These are phyloP conservation scores for Smallanthus sonchifolius DNA, from an alignment of 129 eudicot genomes.

Conservation along the genomic window DNA sequence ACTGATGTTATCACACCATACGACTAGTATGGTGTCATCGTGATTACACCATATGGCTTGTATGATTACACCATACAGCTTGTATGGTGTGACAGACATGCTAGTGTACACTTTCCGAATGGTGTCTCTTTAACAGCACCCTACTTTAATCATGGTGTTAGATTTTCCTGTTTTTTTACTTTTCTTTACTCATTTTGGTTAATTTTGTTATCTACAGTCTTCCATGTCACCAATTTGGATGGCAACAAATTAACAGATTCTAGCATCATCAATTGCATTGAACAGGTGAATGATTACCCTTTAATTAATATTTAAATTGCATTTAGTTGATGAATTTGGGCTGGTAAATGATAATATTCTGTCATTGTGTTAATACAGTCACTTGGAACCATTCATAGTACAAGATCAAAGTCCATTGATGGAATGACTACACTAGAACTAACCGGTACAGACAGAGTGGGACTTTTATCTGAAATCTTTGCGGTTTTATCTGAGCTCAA, in stretches of 20 bases:
- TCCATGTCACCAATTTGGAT: constrained; percentile 83
- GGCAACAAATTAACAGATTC: constrained; percentile 74
- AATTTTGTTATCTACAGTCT: constrained; percentile 49
- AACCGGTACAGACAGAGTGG: constrained; percentile 82
- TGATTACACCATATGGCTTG: too few relatives aligned
- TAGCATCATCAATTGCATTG: constrained; percentile 67
- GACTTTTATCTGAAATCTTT: constrained; percentile 78
- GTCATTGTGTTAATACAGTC: constrained; percentile 36
- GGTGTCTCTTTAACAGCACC: too few relatives aligned
- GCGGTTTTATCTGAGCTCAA: constrained; percentile 66
- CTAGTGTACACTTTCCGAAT: too few relatives aligned
- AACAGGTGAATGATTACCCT: constrained; percentile 50
- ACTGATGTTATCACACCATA: too few relatives aligned
- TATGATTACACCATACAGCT: too few relatives aligned
- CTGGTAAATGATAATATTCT: background rate
- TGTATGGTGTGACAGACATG: too few relatives aligned
- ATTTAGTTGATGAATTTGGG: background rate
- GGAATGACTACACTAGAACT: constrained; percentile 78
- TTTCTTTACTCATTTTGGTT: constrained; percentile 17
- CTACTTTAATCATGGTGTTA: constrained; percentile 13
- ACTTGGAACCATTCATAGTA: constrained; percentile 59
- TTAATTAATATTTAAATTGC: background rate
- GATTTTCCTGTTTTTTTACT: background rate
- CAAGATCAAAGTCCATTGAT: constrained; percentile 42
- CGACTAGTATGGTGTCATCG: too few relatives aligned